These are phyloP conservation scores for Monilinia polystroma DNA, from an alignment of 2,329 filamentous ascomycete genomes.

Conservation along the genomic window DNA sequence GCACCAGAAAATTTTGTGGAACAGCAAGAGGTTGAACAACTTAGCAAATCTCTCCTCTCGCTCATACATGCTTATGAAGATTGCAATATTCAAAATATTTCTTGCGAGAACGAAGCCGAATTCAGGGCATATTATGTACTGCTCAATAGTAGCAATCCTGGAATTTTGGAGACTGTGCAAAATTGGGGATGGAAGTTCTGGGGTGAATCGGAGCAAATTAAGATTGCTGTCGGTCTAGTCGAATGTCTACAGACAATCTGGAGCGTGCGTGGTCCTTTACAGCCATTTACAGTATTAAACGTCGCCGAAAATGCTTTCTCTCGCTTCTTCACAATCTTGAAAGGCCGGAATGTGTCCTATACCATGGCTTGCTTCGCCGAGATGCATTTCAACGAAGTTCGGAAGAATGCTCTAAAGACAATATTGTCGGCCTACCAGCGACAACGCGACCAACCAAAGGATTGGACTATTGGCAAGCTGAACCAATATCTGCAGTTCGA, in stretches of 20 bases:
- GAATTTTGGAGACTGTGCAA: slow-evolving; percentile 53
- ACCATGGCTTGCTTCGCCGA: slow-evolving; percentile 70
- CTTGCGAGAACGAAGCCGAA: slow-evolving; percentile 62
- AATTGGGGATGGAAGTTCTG: slow-evolving; percentile 58
- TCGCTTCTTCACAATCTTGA: slow-evolving; percentile 60
- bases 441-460: slow-evolving; percentile 56
- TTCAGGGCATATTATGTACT: slow-evolving; percentile 66
- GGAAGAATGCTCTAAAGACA: slow-evolving; percentile 56
- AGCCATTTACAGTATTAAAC: slow-evolving; percentile 42
- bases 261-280: slow-evolving; percentile 57
- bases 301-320: slow-evolving; percentile 51
- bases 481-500: slow-evolving; percentile 66
- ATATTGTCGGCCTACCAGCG: slow-evolving; percentile 56
- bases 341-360: slow-evolving; percentile 58
- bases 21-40: slow-evolving; percentile 66
- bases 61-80: slow-evolving; percentile 66
- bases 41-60: slow-evolving; percentile 64
- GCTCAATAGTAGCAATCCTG: slow-evolving; percentile 59
- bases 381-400: slow-evolving; percentile 62
- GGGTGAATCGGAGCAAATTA: slow-evolving; percentile 57
- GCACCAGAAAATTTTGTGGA: slow-evolving; percentile 61
- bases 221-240: slow-evolving; percentile 59
- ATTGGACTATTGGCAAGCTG: slow-evolving; percentile 56
- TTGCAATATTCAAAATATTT: slow-evolving; percentile 56
- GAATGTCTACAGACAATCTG: slow-evolving; percentile 59